Evolutionary conservation across 2,329 filamentous ascomycete species (phyloP), one percentile per base, ranked within the genome.

Genomic region (Bretziella fagacearum): DNA sequence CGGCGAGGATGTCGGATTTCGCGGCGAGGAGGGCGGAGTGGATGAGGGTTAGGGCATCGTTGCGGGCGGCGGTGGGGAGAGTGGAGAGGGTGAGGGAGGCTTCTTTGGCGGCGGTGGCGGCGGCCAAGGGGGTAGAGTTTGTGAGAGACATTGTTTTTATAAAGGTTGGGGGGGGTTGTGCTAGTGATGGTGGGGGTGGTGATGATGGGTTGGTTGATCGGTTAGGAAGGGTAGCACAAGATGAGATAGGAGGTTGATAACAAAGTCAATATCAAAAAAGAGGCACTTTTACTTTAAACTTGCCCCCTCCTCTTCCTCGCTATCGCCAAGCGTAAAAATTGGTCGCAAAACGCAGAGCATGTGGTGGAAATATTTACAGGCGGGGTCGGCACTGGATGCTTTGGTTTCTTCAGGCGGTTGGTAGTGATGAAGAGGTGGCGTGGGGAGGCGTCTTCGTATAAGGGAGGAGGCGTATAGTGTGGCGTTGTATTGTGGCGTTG

Each of bases 41-140:
- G 52, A 98, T 84, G 23, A 80, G 74, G 41, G 81, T 83, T 53
- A 98, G 69, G 41, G 91, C 89, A 49, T 79, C 74, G 65, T 96
- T 94, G 58, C 91, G 81, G 20, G 80, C 80, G 33, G 71, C 64
- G 32, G 76, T 74, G 3, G 85, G 73, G 42, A 96, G 76, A 1
- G 84, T 82, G 42, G 86, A 85, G 37, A 98, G 76, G 45, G 76
- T 74, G 59, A 85, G 81, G 26, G 91, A 93, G 13, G 89, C 84
- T 40, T 73, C 65, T 58, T 86, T 86, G 52, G 89, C 89, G 41
- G 79, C 73, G 56, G 70, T 71, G 30, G 89, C 89, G 45, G 83
- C 82, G 54, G 86, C 77, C 47, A 74, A 67, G 41, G 89, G 83
- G 26, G 80, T 81, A 46, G 82, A 84, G 61, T 84, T 87, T 42